A percentile compares a stretch with the other conserved stretches of the same genome.
Conservation (phyloP, 164 flowering plant species). For the Annona cherimola region DNA sequence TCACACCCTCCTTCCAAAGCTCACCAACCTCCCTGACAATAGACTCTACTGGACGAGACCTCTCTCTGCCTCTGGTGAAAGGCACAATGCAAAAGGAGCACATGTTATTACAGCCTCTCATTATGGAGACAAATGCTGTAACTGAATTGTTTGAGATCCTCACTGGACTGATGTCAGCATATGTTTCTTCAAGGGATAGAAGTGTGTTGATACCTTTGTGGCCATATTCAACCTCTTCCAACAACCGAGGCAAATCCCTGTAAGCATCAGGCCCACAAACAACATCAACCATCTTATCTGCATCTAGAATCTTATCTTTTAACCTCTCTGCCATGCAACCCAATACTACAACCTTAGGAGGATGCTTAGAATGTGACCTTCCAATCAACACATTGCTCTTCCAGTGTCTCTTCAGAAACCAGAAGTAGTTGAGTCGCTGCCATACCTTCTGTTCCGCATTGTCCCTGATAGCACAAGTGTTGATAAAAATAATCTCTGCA, state of each 20-base stretch:
- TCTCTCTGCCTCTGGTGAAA: slow-evolving; percentile 89
- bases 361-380: slow-evolving; percentile 67
- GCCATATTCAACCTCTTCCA: slow-evolving; percentile 91
- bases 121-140: slow-evolving; percentile 88
- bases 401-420: slow-evolving; percentile 98
- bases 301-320: slow-evolving; percentile 89
- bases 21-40: slow-evolving; percentile 85
- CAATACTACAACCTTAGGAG: slow-evolving; percentile 92
- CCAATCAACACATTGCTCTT: slow-evolving; percentile 77
- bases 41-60: slow-evolving; percentile 95
- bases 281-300: slow-evolving; percentile 99
- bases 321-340: slow-evolving; percentile 99
- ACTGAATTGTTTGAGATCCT: slow-evolving; percentile 76
- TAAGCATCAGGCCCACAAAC: slow-evolving; percentile 99
- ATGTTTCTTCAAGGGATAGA: slow-evolving; percentile 97
- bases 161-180: slow-evolving; percentile 93
- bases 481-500: slow-evolving; percentile 91
- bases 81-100: slow-evolving; percentile 98
- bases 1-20: slow-evolving; percentile 80
- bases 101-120: slow-evolving; percentile 99
- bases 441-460: slow-evolving; percentile 96
- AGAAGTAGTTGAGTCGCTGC: slow-evolving; percentile 97
- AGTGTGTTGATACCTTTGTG: slow-evolving; percentile 97
- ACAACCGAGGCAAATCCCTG: slow-evolving; percentile 78
- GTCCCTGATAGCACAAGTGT: slow-evolving; percentile 97